Conservation (phyloP, 352 stramenopile genomes). For the Globisporangium middletonii region DNA sequence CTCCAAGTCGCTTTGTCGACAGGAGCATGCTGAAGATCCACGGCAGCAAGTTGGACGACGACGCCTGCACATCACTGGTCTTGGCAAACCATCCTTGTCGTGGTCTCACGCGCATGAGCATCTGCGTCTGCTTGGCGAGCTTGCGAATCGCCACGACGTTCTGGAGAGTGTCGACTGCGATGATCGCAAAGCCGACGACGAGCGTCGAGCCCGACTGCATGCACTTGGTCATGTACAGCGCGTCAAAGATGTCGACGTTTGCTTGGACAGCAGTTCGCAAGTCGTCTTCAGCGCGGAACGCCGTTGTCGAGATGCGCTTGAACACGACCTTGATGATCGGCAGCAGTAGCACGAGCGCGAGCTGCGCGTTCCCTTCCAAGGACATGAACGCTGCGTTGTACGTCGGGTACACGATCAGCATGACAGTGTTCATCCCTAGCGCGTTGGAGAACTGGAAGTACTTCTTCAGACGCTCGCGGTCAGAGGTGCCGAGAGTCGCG, state of each 20-base stretch:
- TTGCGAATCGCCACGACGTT: not conserved
- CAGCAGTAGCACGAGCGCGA: conserved; percentile 9
- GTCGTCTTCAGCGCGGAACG: not conserved
- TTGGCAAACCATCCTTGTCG: no score
- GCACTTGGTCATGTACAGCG: conserved; percentile 17
- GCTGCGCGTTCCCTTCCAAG: not conserved
- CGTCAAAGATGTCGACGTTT: conserved; percentile 11
- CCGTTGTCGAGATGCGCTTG: no score
- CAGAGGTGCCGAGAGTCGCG: not conserved
- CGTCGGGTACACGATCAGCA: conserved; percentile 3
- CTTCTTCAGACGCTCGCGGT: not conserved
- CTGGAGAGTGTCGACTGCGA: conserved; percentile 1
- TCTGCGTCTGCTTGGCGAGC: not conserved
- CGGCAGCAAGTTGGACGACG: no score
- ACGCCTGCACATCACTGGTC: no score
- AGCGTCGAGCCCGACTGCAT: conserved; percentile 13
- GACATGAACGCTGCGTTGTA: conserved; percentile 11
- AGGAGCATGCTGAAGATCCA: no score
- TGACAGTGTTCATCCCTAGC: no score
- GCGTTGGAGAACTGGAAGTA: not conserved
- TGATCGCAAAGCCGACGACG: conserved; percentile 13
- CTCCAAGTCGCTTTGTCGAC: no score
- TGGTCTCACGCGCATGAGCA: no score
- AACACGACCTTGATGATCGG: conserved; percentile 1
- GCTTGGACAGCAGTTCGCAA: no score